A percentile compares a stretch with the other conserved stretches of the same genome.
Evolutionary conservation across 306 rosid genomes (phyloP).

Genomic region (Vigna unguiculata): DNA sequence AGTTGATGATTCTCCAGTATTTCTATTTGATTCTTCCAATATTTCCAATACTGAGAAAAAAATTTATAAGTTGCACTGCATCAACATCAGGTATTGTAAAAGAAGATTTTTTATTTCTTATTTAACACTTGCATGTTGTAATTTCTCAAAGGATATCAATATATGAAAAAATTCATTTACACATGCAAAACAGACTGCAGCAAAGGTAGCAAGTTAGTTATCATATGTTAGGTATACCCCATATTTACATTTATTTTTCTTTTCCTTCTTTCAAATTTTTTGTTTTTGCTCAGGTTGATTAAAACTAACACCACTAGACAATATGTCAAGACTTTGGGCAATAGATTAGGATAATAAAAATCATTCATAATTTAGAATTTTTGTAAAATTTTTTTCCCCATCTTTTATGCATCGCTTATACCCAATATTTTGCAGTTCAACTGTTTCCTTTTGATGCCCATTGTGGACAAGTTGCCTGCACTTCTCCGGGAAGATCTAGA

Average conservation of each 20-base stretch:
- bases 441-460: constrained; percentile 98
- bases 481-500: constrained; percentile 92
- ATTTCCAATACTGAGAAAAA: neutral
- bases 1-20: neutral
- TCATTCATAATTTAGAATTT: constrained; percentile 29
- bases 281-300: constrained; percentile 15
- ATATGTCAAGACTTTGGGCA: constrained; percentile 6
- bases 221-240: neutral
- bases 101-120: neutral
- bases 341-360: neutral
- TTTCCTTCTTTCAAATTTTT: constrained; percentile 13
- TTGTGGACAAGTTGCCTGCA: constrained; percentile 95
- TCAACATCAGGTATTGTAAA: neutral
- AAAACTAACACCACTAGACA: neutral
- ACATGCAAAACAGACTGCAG: constrained; percentile 1
- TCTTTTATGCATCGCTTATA: constrained; percentile 32
- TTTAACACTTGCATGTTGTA: neutral
- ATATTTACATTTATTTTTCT: constrained; percentile 7
- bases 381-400: neutral
- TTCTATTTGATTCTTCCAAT: constrained; percentile 17
- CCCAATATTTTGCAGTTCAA: constrained; percentile 76
- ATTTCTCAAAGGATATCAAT: constrained; percentile 9
- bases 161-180: neutral
- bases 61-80: neutral
- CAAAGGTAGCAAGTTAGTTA: constrained; percentile 8